Conservation (phyloP, 805 yeast genomes). For the Starmera amethionina region DNA sequence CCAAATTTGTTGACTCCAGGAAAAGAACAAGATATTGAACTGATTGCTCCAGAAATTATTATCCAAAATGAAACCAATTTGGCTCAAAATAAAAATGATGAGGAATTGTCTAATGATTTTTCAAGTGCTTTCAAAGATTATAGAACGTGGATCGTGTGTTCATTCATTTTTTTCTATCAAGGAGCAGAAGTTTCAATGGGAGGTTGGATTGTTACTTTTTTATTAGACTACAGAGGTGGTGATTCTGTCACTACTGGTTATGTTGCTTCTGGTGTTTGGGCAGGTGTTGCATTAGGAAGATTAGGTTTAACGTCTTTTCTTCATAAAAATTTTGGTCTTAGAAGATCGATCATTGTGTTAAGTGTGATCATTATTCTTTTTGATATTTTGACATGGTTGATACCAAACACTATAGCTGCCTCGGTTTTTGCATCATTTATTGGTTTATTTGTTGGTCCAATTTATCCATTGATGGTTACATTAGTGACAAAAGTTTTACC, state of each 20-base stretch:
- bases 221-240: conserved; percentile 42
- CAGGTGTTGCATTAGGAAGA: conserved; percentile 52
- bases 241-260: conserved; percentile 34
- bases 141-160: conserved; percentile 42
- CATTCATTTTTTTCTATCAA: conserved; percentile 47
- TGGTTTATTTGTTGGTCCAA: conserved; percentile 51
- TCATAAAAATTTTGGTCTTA: conserved; percentile 31
- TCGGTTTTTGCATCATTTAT: conserved; percentile 35
- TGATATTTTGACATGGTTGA: conserved; percentile 37
- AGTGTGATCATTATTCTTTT: conserved; percentile 25
- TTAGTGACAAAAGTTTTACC: conserved; percentile 36
- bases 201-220: conserved; percentile 56
- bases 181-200: conserved; percentile 57
- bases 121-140: conserved; percentile 28
- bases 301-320: conserved; percentile 33
- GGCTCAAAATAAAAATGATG: neutral
- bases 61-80: neutral
- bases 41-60: neutral
- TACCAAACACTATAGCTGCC: conserved; percentile 33
- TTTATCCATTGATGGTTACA: conserved; percentile 42
- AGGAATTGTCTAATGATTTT: conserved; percentile 18
- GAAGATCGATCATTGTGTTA: conserved; percentile 32
- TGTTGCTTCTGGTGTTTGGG: conserved; percentile 59
- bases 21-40: neutral
- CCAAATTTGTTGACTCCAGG: neutral